Percentiles rank a stretch among this genome's conserved stretches.
Conservation (phyloP, 2,329 filamentous ascomycete species). For the Colletotrichum aenigma region DNA sequence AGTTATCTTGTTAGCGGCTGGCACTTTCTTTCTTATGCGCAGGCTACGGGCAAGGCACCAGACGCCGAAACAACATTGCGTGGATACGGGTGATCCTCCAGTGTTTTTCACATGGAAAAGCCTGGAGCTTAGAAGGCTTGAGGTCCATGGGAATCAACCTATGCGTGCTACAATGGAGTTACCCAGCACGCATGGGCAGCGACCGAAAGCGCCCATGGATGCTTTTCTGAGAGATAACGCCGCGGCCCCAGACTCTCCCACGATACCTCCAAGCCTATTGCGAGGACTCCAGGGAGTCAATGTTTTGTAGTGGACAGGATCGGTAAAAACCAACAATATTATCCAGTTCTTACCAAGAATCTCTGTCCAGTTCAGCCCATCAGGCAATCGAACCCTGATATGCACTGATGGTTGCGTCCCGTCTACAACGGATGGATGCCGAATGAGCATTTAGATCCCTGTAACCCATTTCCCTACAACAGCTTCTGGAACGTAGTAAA, state of each 20-base stretch:
- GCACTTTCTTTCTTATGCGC: background rate
- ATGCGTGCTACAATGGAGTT: background rate
- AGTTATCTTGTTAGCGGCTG: background rate
- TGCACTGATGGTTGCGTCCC: background rate
- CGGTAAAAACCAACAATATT: background rate
- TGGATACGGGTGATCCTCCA: background rate
- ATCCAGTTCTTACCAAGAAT: background rate
- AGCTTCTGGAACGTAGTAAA: background rate
- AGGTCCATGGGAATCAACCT: background rate
- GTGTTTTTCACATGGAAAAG: background rate
- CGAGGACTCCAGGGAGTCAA: background rate
- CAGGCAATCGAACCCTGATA: background rate
- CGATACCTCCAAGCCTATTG: background rate
- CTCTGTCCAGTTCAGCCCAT: background rate
- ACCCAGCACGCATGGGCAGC: background rate
- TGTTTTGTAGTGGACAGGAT: rapidly evolving
- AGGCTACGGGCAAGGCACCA: background rate
- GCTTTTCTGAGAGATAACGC: background rate
- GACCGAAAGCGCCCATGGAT: background rate
- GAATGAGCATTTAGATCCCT: background rate
- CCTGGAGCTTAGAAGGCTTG: background rate
- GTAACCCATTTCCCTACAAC: background rate
- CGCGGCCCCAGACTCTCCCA: background rate
- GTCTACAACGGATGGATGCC: background rate
- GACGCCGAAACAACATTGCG: background rate